Base-by-base conservation (phyloP, 1,284 basidiomycete species). In the Ustilago curta region DNA sequence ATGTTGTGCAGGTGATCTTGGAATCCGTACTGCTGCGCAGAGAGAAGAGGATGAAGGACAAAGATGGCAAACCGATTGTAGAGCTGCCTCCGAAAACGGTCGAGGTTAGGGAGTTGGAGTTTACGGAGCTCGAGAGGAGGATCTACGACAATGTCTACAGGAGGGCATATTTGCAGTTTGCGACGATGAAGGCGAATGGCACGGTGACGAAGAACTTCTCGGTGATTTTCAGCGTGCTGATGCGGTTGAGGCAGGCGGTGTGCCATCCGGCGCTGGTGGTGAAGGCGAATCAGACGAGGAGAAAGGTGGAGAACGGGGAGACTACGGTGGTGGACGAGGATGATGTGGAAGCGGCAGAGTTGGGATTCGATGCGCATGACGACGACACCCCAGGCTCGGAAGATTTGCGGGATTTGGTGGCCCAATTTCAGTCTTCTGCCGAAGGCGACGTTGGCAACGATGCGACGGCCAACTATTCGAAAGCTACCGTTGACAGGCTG, bases 1-100 rank as follows among this genome's bases (percentile, higher is more conserved):
- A 84, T 5, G 74, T 84, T 52, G 83, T 83, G 8, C 83, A 83
- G 60, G 80, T 83, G 18, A 76, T 85, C 16, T 54, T 83, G 4
- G 78, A 79, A 51, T 65, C 70, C 57, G 74, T 99, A 4, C 87
- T 99, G 2, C 58, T 84, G 12, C 89, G 96, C n/a, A 89, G 96
- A 69, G 95, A 98, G 85, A 99, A 99, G 87, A 91, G 89, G 65
- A 97, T 95, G 59, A 90, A 90, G 48, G 96, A 97, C 86, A 88
- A 87, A 47, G 90, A 95, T 78, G 96, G 96, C 2, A 91, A 92
- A 53, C 89, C 89, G 44, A 97, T 99, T 47, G 94, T 98, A 2
- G 90, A 94, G 61, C 87, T 99, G 3, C 95, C 96, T 0, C 87
- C 90, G 0, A 98, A 98, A 86, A 91, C 92, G 85, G 90, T 92